Evolutionary conservation across 768 basidiomycete species (phyloP).

Genomic region (Suillus placidus): DNA sequence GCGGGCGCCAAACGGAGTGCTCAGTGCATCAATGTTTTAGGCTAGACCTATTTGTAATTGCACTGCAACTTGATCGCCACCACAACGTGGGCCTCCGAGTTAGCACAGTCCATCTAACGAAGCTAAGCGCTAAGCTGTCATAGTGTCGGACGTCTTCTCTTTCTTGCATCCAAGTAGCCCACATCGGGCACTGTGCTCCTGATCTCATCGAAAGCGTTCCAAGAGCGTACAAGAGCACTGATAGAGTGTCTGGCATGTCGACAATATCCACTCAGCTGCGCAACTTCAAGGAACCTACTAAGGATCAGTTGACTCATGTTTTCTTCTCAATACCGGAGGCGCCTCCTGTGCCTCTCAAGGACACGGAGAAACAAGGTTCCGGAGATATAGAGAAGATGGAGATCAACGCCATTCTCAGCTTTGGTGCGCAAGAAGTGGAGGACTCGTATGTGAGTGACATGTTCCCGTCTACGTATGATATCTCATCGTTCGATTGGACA

Average conservation of each 20-base stretch:
- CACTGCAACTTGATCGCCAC: constrained; percentile 19
- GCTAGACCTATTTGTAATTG: constrained; percentile 19
- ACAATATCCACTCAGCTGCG: constrained; percentile 87
- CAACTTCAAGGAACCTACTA: constrained; percentile 90
- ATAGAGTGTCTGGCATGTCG: constrained; percentile 49
- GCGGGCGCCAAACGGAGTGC: no score
- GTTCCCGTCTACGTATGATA: constrained; percentile 1
- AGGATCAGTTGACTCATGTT: constrained; percentile 79
- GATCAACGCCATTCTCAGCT: constrained; percentile 85
- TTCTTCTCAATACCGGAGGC: constrained; percentile 82
- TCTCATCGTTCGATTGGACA: constrained; percentile 6
- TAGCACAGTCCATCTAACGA: not conserved
- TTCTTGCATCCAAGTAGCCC: constrained; percentile 6
- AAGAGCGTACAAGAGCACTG: constrained; percentile 5
- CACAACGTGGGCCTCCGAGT: constrained; percentile 8
- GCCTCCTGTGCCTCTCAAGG: constrained; percentile 21
- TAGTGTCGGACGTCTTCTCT: constrained; percentile 5
- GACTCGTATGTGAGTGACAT: constrained; percentile 83
- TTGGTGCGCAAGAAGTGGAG: constrained; percentile 78
- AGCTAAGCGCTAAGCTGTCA: constrained; percentile 5
- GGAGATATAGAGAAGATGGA: constrained; percentile 72
- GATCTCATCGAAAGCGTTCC: constrained; percentile 6
- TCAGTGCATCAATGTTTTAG: not conserved
- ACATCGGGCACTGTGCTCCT: constrained; percentile 4
- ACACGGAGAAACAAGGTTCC: constrained; percentile 30